A percentile compares a stretch with the other conserved stretches of the same genome.
phyloP scores from a whole-genome alignment of 352 stramenopile genomes.

The Pythium periplocum region DNA sequence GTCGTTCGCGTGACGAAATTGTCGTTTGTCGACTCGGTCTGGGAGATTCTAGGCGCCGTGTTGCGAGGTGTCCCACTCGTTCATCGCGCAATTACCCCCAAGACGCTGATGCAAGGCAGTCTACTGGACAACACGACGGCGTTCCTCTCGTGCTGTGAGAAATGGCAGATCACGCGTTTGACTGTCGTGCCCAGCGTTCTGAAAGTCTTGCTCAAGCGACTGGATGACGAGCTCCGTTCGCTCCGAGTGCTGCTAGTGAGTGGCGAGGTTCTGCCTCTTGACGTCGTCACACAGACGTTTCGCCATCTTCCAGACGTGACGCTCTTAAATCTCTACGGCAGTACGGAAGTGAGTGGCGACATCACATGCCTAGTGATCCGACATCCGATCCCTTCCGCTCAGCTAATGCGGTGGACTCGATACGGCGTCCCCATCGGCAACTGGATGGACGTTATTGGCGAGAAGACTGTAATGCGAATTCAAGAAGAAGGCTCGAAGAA shows the following conservation, averaged over 20 bases:
- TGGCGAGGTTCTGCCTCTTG: slow-evolving; percentile 33
- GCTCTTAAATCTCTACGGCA: slow-evolving; percentile 61
- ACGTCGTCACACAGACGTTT: slow-evolving; percentile 18
- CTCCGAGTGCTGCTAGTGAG: slow-evolving; percentile 45
- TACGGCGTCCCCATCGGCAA: slow-evolving; percentile 43
- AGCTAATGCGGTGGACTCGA: slow-evolving; percentile 23
- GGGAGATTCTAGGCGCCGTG: slow-evolving; percentile 48
- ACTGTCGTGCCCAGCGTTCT: slow-evolving; percentile 49
- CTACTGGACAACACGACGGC: slow-evolving; percentile 27
- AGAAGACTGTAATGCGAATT: slow-evolving; percentile 18
- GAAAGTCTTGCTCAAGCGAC: slow-evolving; percentile 27
- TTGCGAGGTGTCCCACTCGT: slow-evolving; percentile 34
- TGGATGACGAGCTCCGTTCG: neutral
- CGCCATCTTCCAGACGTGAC: slow-evolving; percentile 20
- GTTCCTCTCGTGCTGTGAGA: slow-evolving; percentile 22
- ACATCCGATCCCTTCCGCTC: slow-evolving; percentile 10
- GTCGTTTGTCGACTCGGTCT: slow-evolving; percentile 37
- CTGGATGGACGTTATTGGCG: slow-evolving; percentile 19
- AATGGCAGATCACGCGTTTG: slow-evolving; percentile 29
- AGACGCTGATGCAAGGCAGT: slow-evolving; percentile 18
- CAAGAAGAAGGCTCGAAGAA: neutral
- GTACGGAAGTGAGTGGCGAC: slow-evolving; percentile 60
- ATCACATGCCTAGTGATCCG: slow-evolving; percentile 38
- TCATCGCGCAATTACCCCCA: slow-evolving; percentile 19
- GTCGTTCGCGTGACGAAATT: slow-evolving; percentile 38